Conservation (phyloP, 306 rosid species). For the Trifolium repens region DNA sequence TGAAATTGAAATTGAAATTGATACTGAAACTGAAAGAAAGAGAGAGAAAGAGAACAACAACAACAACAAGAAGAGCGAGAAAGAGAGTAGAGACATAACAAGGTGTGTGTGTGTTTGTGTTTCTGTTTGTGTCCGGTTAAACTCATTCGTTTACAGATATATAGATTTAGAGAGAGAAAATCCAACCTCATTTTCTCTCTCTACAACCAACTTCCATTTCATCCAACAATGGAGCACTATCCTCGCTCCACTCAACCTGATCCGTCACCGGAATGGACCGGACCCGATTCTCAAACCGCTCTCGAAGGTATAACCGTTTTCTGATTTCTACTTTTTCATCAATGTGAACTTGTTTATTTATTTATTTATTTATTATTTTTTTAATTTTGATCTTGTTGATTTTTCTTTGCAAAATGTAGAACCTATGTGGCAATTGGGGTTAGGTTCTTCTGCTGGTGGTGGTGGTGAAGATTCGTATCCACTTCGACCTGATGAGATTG, state of each 20-base stretch:
- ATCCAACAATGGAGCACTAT: slow-evolving; percentile 84
- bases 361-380: neutral
- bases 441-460: slow-evolving; percentile 53
- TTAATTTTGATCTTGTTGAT: slow-evolving; percentile 59
- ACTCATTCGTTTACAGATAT: neutral
- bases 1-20: slow-evolving; percentile 55
- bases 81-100: neutral
- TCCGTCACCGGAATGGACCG: slow-evolving; percentile 85
- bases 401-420: slow-evolving; percentile 60
- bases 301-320: slow-evolving; percentile 61
- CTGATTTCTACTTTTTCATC: slow-evolving; percentile 42
- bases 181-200: slow-evolving; percentile 47
- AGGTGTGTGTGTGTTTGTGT: slow-evolving; percentile 8
- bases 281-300: slow-evolving; percentile 55
- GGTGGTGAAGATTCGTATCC: slow-evolving; percentile 69
- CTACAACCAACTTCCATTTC: slow-evolving; percentile 55
- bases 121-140: neutral
- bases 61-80: slow-evolving; percentile 12
- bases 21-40: slow-evolving; percentile 33
- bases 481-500: slow-evolving; percentile 74
- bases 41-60: neutral
- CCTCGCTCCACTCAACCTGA: slow-evolving; percentile 76
- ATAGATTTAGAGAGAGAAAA: slow-evolving; percentile 42
- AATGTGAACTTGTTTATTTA: slow-evolving; percentile 2
- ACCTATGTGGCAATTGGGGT: slow-evolving; percentile 69